Evolutionary conservation across 2,329 filamentous ascomycete species (phyloP), one percentile per base, ranked within the genome.

Genomic region (Neophaeococcomyces aloes): DNA sequence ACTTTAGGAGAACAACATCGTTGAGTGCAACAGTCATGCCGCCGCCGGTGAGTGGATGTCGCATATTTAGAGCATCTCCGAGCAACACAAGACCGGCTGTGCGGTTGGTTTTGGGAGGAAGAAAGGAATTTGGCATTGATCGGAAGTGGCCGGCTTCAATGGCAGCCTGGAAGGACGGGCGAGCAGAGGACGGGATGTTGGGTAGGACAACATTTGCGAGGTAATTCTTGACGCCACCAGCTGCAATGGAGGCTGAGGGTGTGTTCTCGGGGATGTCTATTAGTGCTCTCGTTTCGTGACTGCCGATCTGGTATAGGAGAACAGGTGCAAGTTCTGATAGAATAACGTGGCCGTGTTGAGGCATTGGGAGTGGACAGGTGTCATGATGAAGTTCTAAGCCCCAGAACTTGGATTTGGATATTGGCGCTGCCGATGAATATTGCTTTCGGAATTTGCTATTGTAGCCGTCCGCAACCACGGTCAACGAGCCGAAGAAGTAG

Each of bases 11-110:
- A 8, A 91, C 74, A 1, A 85, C 88, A 59, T 98, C 91, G 66
- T 89, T 94, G 64, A 98, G 83, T 1, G 86, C 91, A 1, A 96
- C 91, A 0, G 89, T 96, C 91, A 98, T 98, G 56, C 91, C 91
- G 53, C 91, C 91, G 42, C 91, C 91, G 0, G 91, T 98, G 10
- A 98, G 74, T 1, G 91, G 91, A 65, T 98, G 91, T n/a, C 91
- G 84, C 91, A 98, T 98, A 69, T 98, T 98, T 74, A 94, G 81
- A 11, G 91, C 89, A 61, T 98, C 91, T 47, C 91, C 91, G 7
- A 96, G 74, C 29, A 98, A 70, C 38, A 94, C 72, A 48, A 94
- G 67, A 3, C 86, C 86, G 1, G 79, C 76, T 8, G 75, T 74
- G 34, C 72, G 75, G 59, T 84, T 83, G 48, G 83, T 83, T 1